Conservation (phyloP, 2,329 filamentous ascomycete genomes). For the Epichloe hybrida region DNA sequence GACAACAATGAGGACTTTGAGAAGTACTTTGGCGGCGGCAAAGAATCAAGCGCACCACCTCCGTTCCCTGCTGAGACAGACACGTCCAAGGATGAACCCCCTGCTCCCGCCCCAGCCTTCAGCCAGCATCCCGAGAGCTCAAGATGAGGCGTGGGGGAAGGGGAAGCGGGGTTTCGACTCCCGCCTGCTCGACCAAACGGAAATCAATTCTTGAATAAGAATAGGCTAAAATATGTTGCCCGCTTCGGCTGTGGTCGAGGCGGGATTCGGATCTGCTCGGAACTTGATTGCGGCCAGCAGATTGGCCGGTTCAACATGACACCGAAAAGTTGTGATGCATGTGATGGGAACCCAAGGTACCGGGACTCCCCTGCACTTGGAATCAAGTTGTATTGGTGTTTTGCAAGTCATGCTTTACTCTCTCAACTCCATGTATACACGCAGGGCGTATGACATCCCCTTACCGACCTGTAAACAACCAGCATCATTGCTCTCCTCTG, state of each 20-base stretch:
- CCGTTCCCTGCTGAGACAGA: constrained; percentile 36
- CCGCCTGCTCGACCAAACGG: neutral
- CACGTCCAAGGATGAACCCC: constrained; percentile 19
- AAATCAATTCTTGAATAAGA: neutral
- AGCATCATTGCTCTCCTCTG: neutral
- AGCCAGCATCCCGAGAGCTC: constrained; percentile 10
- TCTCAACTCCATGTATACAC: constrained; percentile 4
- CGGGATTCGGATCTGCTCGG: neutral
- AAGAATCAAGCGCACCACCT: constrained; percentile 43
- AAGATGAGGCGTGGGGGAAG: constrained; percentile 5
- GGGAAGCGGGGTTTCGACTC: neutral
- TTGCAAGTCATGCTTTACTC: neutral
- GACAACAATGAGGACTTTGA: constrained; percentile 81
- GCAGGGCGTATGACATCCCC: neutral
- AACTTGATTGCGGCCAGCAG: constrained; percentile 1
- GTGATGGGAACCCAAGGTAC: neutral
- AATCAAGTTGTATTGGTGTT: neutral
- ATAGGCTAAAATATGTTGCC: too few species aligned
- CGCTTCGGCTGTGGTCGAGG: neutral
- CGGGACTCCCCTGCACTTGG: neutral
- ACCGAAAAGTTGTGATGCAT: neutral
- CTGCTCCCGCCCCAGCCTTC: constrained; percentile 27
- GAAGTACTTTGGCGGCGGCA: constrained; percentile 72
- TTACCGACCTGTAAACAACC: neutral
- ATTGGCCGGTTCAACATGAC: neutral